Base-by-base conservation (phyloP, 169 alveolate genomes). In the Cardiosporidium cionae region DNA sequence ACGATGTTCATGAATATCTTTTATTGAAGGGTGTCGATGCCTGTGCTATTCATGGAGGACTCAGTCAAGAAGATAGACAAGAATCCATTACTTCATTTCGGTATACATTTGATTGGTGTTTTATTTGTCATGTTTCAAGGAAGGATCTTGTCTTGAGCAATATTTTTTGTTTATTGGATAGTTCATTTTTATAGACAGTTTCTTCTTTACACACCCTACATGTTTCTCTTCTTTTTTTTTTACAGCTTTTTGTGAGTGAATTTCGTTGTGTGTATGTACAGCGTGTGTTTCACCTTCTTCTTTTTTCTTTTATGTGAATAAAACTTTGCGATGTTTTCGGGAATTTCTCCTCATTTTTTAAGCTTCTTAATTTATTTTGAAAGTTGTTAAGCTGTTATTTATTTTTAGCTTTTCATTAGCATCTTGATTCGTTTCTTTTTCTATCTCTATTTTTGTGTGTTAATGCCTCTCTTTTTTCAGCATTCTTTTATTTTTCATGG, bases 1-100 rank as follows among this genome's bases (percentile, higher is more conserved):
- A 96, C 72, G 97, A 93, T 54, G 93, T 96, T 75, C 92, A 93
- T 68, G 98, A 94, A 84, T 94, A 91, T 71, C 79, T 93, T 54
- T 76, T 93, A 7, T 72, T 91, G 52, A 91, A 91, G 76, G 95
- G 94, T 6, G 93, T 91, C 16, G 93, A 89, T 53, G 96, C 91
- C 0, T 86, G 84, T 22, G 94, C 96, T 7, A 92, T 93, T 53
- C 97, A 93, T 81, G 95, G 96, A 0, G 96, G 95, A 32, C 83
- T 93, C 54, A 89, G 90, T 9, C 96, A 91, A 78, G 89, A 87
- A 28, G 96, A 93, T 52, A 86, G 97, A 16, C 84, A 84, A 65
- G 91, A 81, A 52, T 87, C 96, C 1, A 83, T 92, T 29, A 80
- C 86, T 31, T 80, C 72, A 65, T 93, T 93, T 86, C 84, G 87